A percentile compares a stretch with the other conserved stretches of the same genome.
Conservation (phyloP, 1,139 yeast species). For the Yarrowia galli region DNA sequence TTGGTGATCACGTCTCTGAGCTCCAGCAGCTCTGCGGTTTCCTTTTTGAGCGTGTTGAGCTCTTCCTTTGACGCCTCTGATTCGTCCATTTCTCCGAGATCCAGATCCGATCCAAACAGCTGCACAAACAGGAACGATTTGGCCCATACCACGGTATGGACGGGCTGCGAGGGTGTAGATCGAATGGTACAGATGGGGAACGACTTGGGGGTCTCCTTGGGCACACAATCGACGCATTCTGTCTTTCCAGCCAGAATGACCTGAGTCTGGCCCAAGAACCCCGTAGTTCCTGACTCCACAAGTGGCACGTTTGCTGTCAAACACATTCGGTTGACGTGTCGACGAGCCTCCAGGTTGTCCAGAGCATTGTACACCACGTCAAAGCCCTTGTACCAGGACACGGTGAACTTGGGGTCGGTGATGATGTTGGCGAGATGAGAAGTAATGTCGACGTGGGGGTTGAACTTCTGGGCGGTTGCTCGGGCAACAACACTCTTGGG, state of each 20-base stretch:
- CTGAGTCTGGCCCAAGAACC: slow-evolving; percentile 90
- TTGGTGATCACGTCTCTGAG: slow-evolving; percentile 59
- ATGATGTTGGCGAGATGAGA: slow-evolving; percentile 91
- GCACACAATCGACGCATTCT: slow-evolving; percentile 93
- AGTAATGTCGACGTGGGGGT: slow-evolving; percentile 71
- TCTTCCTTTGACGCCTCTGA: slow-evolving; percentile 63
- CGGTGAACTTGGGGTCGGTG: slow-evolving; percentile 74
- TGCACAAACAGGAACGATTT: slow-evolving; percentile 86
- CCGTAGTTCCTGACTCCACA: slow-evolving; percentile 95
- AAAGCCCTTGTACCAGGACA: slow-evolving; percentile 83
- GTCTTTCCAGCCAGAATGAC: slow-evolving; percentile 83
- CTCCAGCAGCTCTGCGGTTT: slow-evolving; percentile 76
- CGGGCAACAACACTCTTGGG: slow-evolving; percentile 83
- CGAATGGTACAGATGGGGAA: slow-evolving; percentile 97
- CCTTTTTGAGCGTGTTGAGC: slow-evolving; percentile 69
- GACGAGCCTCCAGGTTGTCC: slow-evolving; percentile 90
- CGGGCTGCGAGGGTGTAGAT: slow-evolving; percentile 94
- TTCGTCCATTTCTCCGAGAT: slow-evolving; percentile 49
- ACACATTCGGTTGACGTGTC: slow-evolving; percentile 85
- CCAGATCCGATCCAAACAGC: slow-evolving; percentile 61
- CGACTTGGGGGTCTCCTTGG: slow-evolving; percentile 85
- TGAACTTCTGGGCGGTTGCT: slow-evolving; percentile 79
- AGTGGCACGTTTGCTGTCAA: slow-evolving; percentile 76
- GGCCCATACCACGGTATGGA: slow-evolving; percentile 98
- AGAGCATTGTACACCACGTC: slow-evolving; percentile 86